Evolutionary conservation across 75 land plant species (phyloP), one percentile per base, ranked within the genome.

Genomic region (Sequoiadendron giganteum): DNA sequence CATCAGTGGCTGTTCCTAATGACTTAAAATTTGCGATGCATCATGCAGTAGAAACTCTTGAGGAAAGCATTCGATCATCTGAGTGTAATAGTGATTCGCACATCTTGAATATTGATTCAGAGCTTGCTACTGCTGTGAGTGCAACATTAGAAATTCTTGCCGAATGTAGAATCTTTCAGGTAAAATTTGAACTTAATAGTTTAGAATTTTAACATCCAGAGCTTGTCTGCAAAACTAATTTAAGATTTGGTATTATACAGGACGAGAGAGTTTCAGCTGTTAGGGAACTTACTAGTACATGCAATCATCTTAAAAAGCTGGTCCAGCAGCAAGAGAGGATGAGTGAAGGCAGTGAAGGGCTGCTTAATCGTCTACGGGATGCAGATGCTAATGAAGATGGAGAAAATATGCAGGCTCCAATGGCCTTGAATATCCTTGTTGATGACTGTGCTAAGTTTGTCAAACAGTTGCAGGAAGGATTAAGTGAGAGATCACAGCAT

Each of bases 401-500:
- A 76, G 79, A 39, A 38, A 34, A 76, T 38, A 76, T 34, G 40
- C 79, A 76, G 18, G 11, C n/a, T 76, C 39, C 39, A 5, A 38
- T 76, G 80, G 80, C 80, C 16, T 38, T 77, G 80, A 39, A 77
- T 39, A 77, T 38, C 42, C 80, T 77, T 77, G 80, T 85, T 21
- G 79, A 82, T 25, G 75, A 72, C 10, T 91, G 34, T 87, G 88
- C 86, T 18, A 21, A 47, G 19, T 58, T 93, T 21, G 88, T 92
- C 0, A 81, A 87, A 13, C 83, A 87, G 48, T 47, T 94, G 81
- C 83, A 86, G 34, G 68, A 80, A 55, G 43, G 87, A 49, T 30
- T 91, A 36, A 52, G 86, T 85, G 94, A 96, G 83, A 93, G 76
- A 65, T 38, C 72, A 89, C 70, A 88, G 28, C 89, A 92, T 10